phyloP scores from a whole-genome alignment of 768 basidiomycete species.

The Mycena sanguinolenta region DNA sequence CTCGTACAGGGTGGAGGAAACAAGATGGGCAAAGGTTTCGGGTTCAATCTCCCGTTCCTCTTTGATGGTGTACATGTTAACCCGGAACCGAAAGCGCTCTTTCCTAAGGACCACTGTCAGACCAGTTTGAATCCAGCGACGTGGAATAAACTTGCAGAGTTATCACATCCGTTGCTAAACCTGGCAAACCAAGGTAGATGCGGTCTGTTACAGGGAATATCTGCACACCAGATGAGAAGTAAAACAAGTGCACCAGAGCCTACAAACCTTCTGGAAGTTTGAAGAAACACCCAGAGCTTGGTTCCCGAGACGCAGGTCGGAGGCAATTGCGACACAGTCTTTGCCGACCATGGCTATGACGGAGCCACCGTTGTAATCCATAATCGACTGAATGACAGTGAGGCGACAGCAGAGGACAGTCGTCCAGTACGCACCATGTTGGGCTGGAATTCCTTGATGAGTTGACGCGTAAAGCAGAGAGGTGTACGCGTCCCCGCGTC shows the following conservation, averaged over 20 bases:
- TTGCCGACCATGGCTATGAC: conserved; percentile 99
- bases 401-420: conserved; percentile 15
- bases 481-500: conserved; percentile 67
- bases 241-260: neutral
- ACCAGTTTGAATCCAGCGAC: conserved; percentile 14
- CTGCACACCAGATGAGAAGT: conserved; percentile 57
- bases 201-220: conserved; percentile 95
- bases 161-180: conserved; percentile 92
- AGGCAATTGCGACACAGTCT: conserved; percentile 98
- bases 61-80: conserved; percentile 99
- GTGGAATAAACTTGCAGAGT: conserved; percentile 76
- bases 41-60: conserved; percentile 98
- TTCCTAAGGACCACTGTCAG: conserved; percentile 62
- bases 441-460: conserved; percentile 35
- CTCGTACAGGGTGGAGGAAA: conserved; percentile 96
- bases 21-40: conserved; percentile 94
- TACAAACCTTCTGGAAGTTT: conserved; percentile 92
- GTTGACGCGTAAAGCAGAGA: conserved; percentile 32
- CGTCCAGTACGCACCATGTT: conserved; percentile 55
- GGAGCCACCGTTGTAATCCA: conserved; percentile 97
- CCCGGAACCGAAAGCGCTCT: conserved; percentile 91
- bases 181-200: conserved; percentile 91
- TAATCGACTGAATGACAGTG: conserved; percentile 76
- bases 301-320: conserved; percentile 91
- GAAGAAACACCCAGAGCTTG: conserved; percentile 90